Evolutionary conservation across 768 basidiomycete genomes (phyloP), one percentile per base, ranked within the genome.

Genomic region (Pleurotus citrinopileatus): DNA sequence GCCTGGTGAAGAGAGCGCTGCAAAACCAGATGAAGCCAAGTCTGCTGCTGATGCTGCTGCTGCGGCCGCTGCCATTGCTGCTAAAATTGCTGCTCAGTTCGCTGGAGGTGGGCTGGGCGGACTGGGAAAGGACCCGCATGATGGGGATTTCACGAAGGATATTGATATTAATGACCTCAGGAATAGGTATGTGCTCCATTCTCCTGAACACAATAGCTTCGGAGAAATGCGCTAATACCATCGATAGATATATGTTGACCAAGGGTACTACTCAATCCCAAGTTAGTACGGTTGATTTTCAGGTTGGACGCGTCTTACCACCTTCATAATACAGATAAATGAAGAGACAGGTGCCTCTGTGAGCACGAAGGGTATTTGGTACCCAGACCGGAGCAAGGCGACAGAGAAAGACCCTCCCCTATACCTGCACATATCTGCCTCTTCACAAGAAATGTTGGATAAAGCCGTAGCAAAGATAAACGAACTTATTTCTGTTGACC

Each of bases 91-190:
- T 5, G 93, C 91, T 0, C 89, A 92, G 63, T 89, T 92, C 52
- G 79, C 79, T 37, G 73, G 71, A 65, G 60, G 77, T 57, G 56
- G 74, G 63, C 51, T 76, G 61, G 66, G 70, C 64, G 64, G 76
- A 70, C 75, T 60, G 64, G 74, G 55, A 46, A 81, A 82, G 59
- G 90, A 91, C 64, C 75, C 76, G 2, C 83, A 89, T 45, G 89
- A 91, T 60, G 90, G 78, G 38, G 91, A 90, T 42, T 98, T 86
- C 61, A 87, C 84, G 10, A 81, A 91, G 59, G 92, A 97, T 64
- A 95, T 98, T 53, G 96, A 98, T 67, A 97, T 98, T 68, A 98
- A 98, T 67, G 95, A 98, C 69, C 77, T 94, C 45, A 76, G 95
- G 67, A 98, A 98, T 71, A 79, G 96, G 60, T 98, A 98, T 69